Evolutionary conservation across 805 yeast species (phyloP).

Genomic region (Maudiozyma barnettii): DNA sequence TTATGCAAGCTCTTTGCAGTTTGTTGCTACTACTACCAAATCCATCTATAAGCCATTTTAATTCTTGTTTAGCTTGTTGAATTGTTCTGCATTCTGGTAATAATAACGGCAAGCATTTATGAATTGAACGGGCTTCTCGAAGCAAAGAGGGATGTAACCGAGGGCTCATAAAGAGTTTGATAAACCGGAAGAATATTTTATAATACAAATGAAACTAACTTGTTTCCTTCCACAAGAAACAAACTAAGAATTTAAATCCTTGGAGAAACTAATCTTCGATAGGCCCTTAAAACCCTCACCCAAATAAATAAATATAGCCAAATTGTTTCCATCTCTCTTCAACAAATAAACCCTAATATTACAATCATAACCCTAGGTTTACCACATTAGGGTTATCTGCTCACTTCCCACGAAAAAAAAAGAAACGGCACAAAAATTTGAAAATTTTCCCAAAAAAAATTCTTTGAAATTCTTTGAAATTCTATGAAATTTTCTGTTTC

Average conservation of each 20-base stretch:
- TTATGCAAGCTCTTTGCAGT: conserved; percentile 37
- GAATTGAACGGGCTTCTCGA: conserved; percentile 7
- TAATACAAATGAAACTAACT: too few relatives aligned
- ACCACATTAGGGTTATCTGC: neutral
- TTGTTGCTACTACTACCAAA: conserved; percentile 1
- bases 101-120: conserved; percentile 19
- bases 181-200: too few relatives aligned
- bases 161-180: conserved; percentile 11
- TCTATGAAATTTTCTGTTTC: neutral
- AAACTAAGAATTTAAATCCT: too few relatives aligned
- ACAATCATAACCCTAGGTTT: too few relatives aligned
- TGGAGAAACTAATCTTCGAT: too few relatives aligned
- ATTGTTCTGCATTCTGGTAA: conserved; percentile 23
- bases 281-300: too few relatives aligned
- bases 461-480: conserved; percentile 1
- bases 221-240: too few relatives aligned
- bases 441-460: neutral
- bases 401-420: neutral
- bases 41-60: conserved; percentile 21
- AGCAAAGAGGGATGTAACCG: conserved; percentile 14
- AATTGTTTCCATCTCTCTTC: too few relatives aligned
- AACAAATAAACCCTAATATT: too few relatives aligned
- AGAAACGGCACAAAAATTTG: neutral
- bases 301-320: too few relatives aligned
- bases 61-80: conserved; percentile 17